These are phyloP conservation scores for Nicotiana noctiflora DNA, from an alignment of 257 asterid species.

Conservation along the genomic window DNA sequence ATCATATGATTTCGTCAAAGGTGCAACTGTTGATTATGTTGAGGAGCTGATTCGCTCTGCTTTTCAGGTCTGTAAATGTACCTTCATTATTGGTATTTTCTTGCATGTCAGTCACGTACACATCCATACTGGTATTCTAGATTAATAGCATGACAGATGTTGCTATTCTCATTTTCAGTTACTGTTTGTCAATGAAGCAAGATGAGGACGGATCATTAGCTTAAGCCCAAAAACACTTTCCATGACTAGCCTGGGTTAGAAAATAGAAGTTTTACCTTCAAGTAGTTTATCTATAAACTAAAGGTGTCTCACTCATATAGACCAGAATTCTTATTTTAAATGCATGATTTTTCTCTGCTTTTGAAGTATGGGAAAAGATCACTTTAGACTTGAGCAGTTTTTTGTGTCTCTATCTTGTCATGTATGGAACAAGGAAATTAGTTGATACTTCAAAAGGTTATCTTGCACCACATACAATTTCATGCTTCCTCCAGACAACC, in stretches of 20 bases:
- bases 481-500: neutral
- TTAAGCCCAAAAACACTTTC: neutral
- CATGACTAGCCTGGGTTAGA: too few species aligned
- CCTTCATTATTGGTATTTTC: neutral
- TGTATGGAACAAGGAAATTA: neutral
- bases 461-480: neutral
- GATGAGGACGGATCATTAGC: neutral
- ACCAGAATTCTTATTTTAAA: neutral
- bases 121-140: neutral
- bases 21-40: conserved; percentile 85
- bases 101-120: neutral
- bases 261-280: neutral
- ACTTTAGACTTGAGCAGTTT: neutral
- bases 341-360: neutral
- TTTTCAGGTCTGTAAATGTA: conserved; percentile 65
- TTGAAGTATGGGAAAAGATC: neutral
- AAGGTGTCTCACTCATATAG: neutral
- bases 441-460: neutral
- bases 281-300: neutral
- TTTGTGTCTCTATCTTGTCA: neutral
- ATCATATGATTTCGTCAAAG: conserved; percentile 78
- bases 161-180: neutral
- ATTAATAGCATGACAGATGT: neutral
- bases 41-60: conserved; percentile 97
- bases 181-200: neutral